Conservation (phyloP, 179 eudicot species). For the Amaranthus tricolor region DNA sequence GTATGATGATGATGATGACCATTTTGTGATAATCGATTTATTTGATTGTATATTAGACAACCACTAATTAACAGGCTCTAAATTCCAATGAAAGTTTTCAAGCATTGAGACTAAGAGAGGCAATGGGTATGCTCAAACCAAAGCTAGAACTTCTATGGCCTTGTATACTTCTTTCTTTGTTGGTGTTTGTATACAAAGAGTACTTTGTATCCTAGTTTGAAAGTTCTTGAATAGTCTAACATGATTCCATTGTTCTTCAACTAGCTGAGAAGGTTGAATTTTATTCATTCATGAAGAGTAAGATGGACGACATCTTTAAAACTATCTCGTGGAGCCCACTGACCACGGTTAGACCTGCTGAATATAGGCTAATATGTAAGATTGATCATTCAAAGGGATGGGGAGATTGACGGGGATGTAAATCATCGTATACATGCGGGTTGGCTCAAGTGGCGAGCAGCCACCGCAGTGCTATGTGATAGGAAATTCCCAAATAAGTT, state of each 20-base stretch:
- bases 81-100: slow-evolving; percentile 35
- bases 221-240: slow-evolving; percentile 39
- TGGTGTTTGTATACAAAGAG: not conserved
- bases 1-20: not conserved
- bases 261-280: slow-evolving; percentile 39
- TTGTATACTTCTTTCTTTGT: slow-evolving; percentile 26
- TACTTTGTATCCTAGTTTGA: slow-evolving; percentile 19
- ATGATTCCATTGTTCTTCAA: slow-evolving; percentile 45
- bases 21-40: not conserved
- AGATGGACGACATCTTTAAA: slow-evolving; percentile 20
- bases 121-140: slow-evolving; percentile 49
- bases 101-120: slow-evolving; percentile 44
- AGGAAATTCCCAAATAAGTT: too few relatives aligned
- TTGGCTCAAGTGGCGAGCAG: too few relatives aligned
- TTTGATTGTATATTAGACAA: not conserved
- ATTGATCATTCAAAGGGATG: too few relatives aligned
- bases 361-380: too few relatives aligned
- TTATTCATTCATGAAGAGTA: slow-evolving; percentile 31
- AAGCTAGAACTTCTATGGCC: slow-evolving; percentile 37
- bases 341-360: slow-evolving; percentile 9
- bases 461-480: too few relatives aligned
- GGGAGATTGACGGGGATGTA: too few relatives aligned
- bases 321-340: not conserved
- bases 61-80: slow-evolving; percentile 45
- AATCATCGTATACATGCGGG: too few relatives aligned